Base-by-base conservation (phyloP, 1,139 yeast species). In the Suhomyces panamericanus region DNA sequence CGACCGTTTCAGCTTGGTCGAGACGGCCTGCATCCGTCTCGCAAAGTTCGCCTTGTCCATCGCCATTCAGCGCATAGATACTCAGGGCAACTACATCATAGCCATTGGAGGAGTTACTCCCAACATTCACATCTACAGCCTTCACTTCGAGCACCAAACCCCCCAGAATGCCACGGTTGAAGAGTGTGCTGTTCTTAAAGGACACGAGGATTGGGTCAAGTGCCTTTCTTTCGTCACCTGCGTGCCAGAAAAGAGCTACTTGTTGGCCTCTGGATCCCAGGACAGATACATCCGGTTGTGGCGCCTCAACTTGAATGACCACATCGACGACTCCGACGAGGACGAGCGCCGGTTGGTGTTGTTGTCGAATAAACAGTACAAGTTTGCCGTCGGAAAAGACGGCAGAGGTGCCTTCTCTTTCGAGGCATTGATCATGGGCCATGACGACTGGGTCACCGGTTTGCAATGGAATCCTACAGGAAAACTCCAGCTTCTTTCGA, bases 391-490 rank as follows among this genome's bases (percentile, higher is more conserved):
- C 12, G 69, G 64, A 1, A 53, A 17, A 5, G 17, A 64, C 7
- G 44, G 48, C 8, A 64, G 68, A 43, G 78, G 76, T 43, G 80
- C 89, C 0, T 76, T 89, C 47, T 82, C 81, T 52, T 90, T 90
- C 60, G 99, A 95, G 60, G 97, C 99, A 0, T 77, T 95, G 50
- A 81, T 95, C 28, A 85, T 93, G 86, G 99, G 99, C 9, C 99
- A 95, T 63, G 99, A 95, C 61, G 99, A 95, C 64, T 95, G 99
- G 99, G 85, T 95, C 26, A 82, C 93, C 11, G 83, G 90, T 8
- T 71, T 93, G 37, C 74, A 77, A 44, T 95, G 99, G 98, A 87
- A 86, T 57, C 85, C 86, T 22, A 59, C 68, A 2, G 59, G 67
- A 6, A 75, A 78, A 46, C 61, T 81, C 20, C 81, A 79, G 54